These are phyloP conservation scores for Tuber borchii DNA, from an alignment of 495 filamentous ascomycete genomes.

Conservation along the genomic window DNA sequence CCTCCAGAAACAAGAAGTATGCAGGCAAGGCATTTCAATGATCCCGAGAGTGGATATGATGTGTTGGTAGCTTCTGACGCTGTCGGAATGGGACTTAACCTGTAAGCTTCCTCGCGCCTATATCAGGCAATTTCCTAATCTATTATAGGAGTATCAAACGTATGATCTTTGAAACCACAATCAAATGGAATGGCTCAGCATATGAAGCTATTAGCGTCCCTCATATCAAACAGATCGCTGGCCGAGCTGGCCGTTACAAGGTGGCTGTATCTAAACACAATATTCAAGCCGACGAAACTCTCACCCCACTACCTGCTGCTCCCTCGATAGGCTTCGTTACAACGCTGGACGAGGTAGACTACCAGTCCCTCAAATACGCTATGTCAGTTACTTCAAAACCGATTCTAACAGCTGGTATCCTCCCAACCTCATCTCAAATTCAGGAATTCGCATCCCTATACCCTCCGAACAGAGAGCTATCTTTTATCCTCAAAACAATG, in stretches of 20 bases:
- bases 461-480: constrained; percentile 65
- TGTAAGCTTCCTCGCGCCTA: constrained; percentile 48
- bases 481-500: constrained; percentile 66
- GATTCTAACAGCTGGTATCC: constrained; percentile 65
- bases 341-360: constrained; percentile 65
- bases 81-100: constrained; percentile 94
- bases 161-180: constrained; percentile 71
- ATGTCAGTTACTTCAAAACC: constrained; percentile 59
- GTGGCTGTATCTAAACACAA: constrained; percentile 49
- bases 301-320: constrained; percentile 19
- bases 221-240: constrained; percentile 89
- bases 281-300: constrained; percentile 10
- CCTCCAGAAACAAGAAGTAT: constrained; percentile 88
- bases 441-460: constrained; percentile 71
- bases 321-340: constrained; percentile 66
- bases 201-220: constrained; percentile 56
- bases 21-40: constrained; percentile 89
- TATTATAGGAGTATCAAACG: constrained; percentile 68
- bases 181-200: constrained; percentile 57
- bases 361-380: constrained; percentile 54
- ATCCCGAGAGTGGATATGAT: constrained; percentile 89
- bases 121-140: constrained; percentile 6
- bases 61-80: constrained; percentile 91
- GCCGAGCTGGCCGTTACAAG: constrained; percentile 83
- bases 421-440: constrained; percentile 60